Evolutionary conservation across 345 rosid species (phyloP), one percentile per base, ranked within the genome.

Genomic region (Tarenaya hassleriana): DNA sequence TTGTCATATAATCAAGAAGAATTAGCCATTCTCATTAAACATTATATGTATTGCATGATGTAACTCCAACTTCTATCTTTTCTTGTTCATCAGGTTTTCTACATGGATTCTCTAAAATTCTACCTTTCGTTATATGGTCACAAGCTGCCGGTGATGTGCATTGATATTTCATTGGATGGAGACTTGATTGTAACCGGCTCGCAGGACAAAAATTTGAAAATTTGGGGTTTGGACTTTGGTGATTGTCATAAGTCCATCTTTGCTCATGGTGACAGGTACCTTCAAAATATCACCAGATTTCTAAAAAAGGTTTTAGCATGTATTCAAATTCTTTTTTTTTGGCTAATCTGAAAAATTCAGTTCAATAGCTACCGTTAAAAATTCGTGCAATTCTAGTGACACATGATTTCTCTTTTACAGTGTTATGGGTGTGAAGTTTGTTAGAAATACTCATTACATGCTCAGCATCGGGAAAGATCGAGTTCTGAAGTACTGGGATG

Each of bases 141-240:
- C 79, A 83, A 77, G 73, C 76, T 88, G 51, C 98, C 97, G 43
- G 98, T 92, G 38, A 75, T 92, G 53, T 76, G 94, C 67, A 75
- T 92, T 86, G 98, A 92, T 73, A 81, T 82, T 51, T 92, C 97
- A 50, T 92, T 97, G 4, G 96, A 92, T 73, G 98, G 98, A 57
- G 95, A 77, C 72, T 63, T 85, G 74, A 74, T 92, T 50, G 97
- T 88, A 43, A 88, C 97, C 35, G 97, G 98, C 31, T 92, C 97
- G 20, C 94, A 88, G 51, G 96, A 92, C 73, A 92, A 92, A 67
- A 92, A 92, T 75, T 41, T 92, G 55, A 88, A 81, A 70, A 88
- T 92, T 50, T 92, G 96, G 98, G 98, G 97, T 49, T 64, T 92
- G 75, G 98, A 92, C 75, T 92, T 92, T 67, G 96, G 98, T 45